Base-by-base conservation (phyloP, 345 rosid species). In the Hibiscus tridactylites region DNA sequence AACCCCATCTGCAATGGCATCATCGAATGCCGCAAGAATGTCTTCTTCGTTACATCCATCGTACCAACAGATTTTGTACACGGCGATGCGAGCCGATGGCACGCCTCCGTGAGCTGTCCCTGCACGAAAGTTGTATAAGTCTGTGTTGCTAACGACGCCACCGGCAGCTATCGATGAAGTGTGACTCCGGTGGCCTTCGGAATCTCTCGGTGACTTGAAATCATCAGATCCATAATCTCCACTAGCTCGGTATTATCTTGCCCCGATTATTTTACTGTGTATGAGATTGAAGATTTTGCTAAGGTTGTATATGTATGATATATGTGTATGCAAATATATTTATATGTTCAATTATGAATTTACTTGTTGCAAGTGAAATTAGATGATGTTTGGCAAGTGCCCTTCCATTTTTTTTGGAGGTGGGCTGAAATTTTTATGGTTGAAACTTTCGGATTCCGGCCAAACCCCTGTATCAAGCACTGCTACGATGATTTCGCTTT, bases 381-480 rank as follows among this genome's bases (percentile, higher is more conserved):
- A 65, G 75, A 26, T 47, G 80, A 79, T 1, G 19, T 60, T 49
- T 79, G 31, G 54, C 89, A 82, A 71, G 63, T 76, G 17, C 91
- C 89, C 70, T 79, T 84, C 89, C 89, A 85, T 78, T 79, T 83
- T 83, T 3, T 71, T 21, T 0, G 86, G 89, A 15, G 84, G 85
- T 9, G 88, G 77, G 66, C 85, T 84, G 37, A 79, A 78, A 33
- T 71, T 69, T 56, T 68, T 37, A 52, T 71, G 86, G 12, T 39
- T 65, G 37, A 87, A 87, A 57, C 89, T 81, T 10, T 73, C 67
- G 1, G 89, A 81, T 57, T 82, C 80, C 0, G 84, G 89, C 82
- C 88, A 84, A 53, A 88, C 76, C 26, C 88, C 88, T 9, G 89
- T 83, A 76, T 87, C 88, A 2, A 87, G 72, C 56, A 85, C 74